phyloP scores from a whole-genome alignment of 2,329 filamentous ascomycete genomes.

The Hymenoscyphus linearis region DNA sequence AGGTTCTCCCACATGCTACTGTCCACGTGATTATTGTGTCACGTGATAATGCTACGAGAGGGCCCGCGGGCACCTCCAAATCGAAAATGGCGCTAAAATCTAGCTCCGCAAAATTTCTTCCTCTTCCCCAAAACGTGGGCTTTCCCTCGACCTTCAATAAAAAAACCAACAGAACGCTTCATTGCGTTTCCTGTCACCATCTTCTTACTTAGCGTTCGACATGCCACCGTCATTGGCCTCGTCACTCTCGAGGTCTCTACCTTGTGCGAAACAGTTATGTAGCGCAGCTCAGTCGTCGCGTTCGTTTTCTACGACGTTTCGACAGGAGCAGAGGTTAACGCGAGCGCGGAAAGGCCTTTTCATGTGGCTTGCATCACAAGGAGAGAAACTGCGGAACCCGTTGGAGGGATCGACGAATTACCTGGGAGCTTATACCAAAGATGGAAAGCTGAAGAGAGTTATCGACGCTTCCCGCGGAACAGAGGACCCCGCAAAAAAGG shows the following conservation, averaged over 20 bases:
- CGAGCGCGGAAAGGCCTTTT: constrained; percentile 27
- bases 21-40: not conserved
- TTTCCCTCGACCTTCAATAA: constrained; percentile 1
- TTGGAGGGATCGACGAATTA: constrained; percentile 30
- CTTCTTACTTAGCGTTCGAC: constrained; percentile 15
- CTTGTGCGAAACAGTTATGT: constrained; percentile 23
- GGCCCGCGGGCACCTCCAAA: not conserved
- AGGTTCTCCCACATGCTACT: too few relatives aligned
- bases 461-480: constrained; percentile 6
- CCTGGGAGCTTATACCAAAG: constrained; percentile 27
- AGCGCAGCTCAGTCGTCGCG: constrained; percentile 20
- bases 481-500: not conserved
- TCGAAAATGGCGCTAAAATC: not conserved
- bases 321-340: constrained; percentile 23
- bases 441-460: constrained; percentile 27
- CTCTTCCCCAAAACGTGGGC: not conserved
- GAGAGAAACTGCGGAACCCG: constrained; percentile 27
- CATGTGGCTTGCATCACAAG: constrained; percentile 28
- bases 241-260: constrained; percentile 15
- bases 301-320: constrained; percentile 30
- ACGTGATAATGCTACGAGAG: not conserved
- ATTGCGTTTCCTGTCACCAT: constrained; percentile 10
- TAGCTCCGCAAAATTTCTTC: not conserved
- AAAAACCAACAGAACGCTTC: constrained; percentile 12
- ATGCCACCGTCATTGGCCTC: constrained; percentile 28